Evolutionary conservation across 2,329 filamentous ascomycete species (phyloP).

Genomic region (Penicillium sclerotigenum): DNA sequence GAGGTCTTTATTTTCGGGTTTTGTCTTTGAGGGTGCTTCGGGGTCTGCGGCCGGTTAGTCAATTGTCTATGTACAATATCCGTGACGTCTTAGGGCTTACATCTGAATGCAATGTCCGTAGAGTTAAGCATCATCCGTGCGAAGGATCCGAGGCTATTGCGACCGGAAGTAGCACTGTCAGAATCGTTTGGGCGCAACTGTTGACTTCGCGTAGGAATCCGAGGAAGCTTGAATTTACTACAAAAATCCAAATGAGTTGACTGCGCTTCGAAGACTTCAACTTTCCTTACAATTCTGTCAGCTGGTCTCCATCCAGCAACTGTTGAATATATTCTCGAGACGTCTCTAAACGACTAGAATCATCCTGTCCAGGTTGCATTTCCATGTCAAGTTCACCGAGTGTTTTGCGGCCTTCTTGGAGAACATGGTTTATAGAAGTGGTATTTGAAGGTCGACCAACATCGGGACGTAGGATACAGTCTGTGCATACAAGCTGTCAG

Average conservation of each 20-base stretch:
- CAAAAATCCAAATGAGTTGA: slow-evolving; percentile 5
- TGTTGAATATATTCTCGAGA: slow-evolving; percentile 71
- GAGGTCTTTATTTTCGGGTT: slow-evolving; percentile 20
- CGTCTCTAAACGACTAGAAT: slow-evolving; percentile 65
- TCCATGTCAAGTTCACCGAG: slow-evolving; percentile 70
- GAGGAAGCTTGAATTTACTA: slow-evolving; percentile 46
- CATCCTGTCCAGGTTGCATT: slow-evolving; percentile 54
- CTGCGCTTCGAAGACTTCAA: neutral
- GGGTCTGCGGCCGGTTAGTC: slow-evolving; percentile 34
- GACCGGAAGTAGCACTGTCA: slow-evolving; percentile 25
- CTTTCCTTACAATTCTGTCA: slow-evolving; percentile 43
- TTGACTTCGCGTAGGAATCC: slow-evolving; percentile 22
- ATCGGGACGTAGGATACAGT: slow-evolving; percentile 43
- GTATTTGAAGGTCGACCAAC: slow-evolving; percentile 42
- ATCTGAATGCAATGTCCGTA: slow-evolving; percentile 45
- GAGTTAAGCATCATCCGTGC: slow-evolving; percentile 53
- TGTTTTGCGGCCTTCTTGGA: slow-evolving; percentile 49
- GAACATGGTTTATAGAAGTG: slow-evolving; percentile 47
- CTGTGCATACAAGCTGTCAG: slow-evolving; percentile 27
- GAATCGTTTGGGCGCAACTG: slow-evolving; percentile 16
- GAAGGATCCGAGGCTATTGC: slow-evolving; percentile 49
- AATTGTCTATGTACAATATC: neutral
- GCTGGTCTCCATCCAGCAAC: slow-evolving; percentile 67
- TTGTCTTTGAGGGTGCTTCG: slow-evolving; percentile 24
- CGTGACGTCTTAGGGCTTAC: slow-evolving; percentile 28